Base-by-base conservation (phyloP, 148 eudicot species). In the Camellia sinensis region DNA sequence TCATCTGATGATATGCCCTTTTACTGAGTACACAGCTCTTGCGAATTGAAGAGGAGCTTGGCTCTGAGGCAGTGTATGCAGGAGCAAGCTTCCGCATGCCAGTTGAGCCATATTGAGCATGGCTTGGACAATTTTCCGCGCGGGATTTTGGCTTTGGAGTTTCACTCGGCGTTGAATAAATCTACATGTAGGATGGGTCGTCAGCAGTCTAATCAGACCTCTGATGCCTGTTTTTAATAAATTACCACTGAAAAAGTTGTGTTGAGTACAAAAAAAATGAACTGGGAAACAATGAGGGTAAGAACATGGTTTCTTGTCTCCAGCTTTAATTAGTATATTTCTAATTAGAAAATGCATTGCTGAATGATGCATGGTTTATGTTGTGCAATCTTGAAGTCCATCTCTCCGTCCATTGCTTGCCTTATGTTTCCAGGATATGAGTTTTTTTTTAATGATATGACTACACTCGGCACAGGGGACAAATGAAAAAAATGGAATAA, bases 21-120 rank as follows among this genome's bases (percentile, higher is more conserved):
- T 3, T 13, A 6, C 37, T 17, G 2, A 46, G 3, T 9, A 17
- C 78, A 19, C 88, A 92, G 97, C 88, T 92, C 74, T 87, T 92
- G 89, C 87, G 94, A 67, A 95, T 95, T 81, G 97, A 95, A 76
- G 99, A 95, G 82, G 99, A 95, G 89, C 97, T 95, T n/a, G 99
- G 99, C 67, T 83, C 89, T 10, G 92, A 87, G n/a, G 99, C 99
- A 37, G 90, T 93, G 18, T 95, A 95, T 79, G 99, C 99, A 7
- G 99, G 99, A 79, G 89, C 87, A 44, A 88, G 79, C 87, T 95
- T 93, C 97, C 97, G 97, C 43, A 60, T 48, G 15, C 99, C 99
- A 0, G 97, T 93, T 45, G 93, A 90, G 67, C 99, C 97, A 78
- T 95, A 95, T 80, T 95, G 77, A 43, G 43, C 12, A 18, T 40